Conservation (phyloP, 805 yeast species). For the Ogataea zsoltii region DNA sequence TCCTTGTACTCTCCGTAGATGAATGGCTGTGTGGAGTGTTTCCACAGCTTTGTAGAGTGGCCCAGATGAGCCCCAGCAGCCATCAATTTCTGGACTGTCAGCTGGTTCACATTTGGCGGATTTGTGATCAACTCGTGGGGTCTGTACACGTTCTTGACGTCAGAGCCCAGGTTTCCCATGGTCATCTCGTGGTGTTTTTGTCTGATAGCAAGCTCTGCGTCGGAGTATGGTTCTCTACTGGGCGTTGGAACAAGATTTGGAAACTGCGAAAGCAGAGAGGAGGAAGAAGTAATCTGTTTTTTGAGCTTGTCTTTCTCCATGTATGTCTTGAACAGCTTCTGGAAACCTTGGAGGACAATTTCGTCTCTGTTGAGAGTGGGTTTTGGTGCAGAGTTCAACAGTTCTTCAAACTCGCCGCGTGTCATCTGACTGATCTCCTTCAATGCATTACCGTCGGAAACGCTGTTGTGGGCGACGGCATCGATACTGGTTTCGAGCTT, state of each 20-base stretch:
- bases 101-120: slow-evolving; percentile 57
- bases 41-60: slow-evolving; percentile 76
- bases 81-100: slow-evolving; percentile 68
- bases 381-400: slow-evolving; percentile 25
- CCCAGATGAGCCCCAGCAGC: slow-evolving; percentile 97
- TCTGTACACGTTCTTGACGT: slow-evolving; percentile 58
- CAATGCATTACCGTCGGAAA: neutral
- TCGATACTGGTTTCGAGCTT: neutral
- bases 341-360: slow-evolving; percentile 27
- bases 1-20: slow-evolving; percentile 87
- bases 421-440: slow-evolving; percentile 24
- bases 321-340: slow-evolving; percentile 29
- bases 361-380: slow-evolving; percentile 34
- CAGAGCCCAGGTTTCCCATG: slow-evolving; percentile 64
- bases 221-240: slow-evolving; percentile 65
- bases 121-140: slow-evolving; percentile 66
- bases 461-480: neutral
- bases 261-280: slow-evolving; percentile 37
- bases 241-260: slow-evolving; percentile 68
- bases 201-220: slow-evolving; percentile 76
- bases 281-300: slow-evolving; percentile 24
- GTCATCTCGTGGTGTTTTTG: slow-evolving; percentile 60
- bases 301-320: slow-evolving; percentile 25
- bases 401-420: slow-evolving; percentile 27
- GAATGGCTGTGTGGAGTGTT: slow-evolving; percentile 82